Conservation (phyloP, 1,139 yeast genomes). For the Hansenula lynferdii region DNA sequence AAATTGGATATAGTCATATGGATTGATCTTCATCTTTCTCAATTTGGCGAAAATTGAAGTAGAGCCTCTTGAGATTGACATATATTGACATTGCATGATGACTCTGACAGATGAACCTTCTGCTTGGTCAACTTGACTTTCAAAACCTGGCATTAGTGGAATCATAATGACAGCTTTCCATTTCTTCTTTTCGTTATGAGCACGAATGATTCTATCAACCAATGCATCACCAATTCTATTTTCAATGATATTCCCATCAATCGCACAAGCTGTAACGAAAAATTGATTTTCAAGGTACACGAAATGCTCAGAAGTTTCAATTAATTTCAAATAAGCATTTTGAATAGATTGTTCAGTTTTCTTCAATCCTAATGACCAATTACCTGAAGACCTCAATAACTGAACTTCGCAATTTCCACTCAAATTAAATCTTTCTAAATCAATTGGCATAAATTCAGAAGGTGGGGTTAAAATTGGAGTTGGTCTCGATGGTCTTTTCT, state of each 20-base stretch:
- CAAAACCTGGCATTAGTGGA: conserved; percentile 98
- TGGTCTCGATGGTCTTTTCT: conserved; percentile 88
- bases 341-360: conserved; percentile 89
- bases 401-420: conserved; percentile 93
- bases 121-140: conserved; percentile 86
- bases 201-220: conserved; percentile 88
- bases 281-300: conserved; percentile 94
- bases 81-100: conserved; percentile 94
- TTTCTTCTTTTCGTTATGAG: conserved; percentile 65
- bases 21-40: conserved; percentile 74
- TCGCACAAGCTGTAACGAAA: conserved; percentile 80
- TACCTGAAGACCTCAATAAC: conserved; percentile 79
- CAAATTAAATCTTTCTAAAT: conserved; percentile 37
- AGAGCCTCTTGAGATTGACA: conserved; percentile 88
- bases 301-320: conserved; percentile 89
- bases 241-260: conserved; percentile 81
- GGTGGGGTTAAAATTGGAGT: conserved; percentile 95
- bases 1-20: conserved; percentile 88
- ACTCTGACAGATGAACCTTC: conserved; percentile 94
- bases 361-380: conserved; percentile 88
- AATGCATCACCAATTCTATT: conserved; percentile 95
- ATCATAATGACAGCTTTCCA: conserved; percentile 93
- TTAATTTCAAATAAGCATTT: conserved; percentile 83
- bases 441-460: conserved; percentile 73
- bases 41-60: conserved; percentile 86